These are phyloP conservation scores for Colletotrichum liaoningense DNA, from an alignment of 2,329 filamentous ascomycete species.

Conservation along the genomic window DNA sequence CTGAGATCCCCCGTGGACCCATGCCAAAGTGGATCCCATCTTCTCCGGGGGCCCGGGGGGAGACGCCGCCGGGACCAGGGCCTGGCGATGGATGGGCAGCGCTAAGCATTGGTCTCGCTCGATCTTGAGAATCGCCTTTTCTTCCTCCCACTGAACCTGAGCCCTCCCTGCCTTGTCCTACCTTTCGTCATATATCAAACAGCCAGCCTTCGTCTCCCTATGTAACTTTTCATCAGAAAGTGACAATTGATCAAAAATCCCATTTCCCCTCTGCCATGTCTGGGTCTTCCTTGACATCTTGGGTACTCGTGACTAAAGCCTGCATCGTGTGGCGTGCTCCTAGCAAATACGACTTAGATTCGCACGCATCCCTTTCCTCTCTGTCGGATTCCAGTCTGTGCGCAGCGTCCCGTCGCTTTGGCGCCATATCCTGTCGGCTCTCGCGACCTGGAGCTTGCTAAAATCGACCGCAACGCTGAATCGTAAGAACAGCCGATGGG, in stretches of 20 bases:
- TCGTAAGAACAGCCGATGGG: neutral
- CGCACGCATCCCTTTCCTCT: constrained; percentile 28
- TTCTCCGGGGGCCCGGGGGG: constrained; percentile 28
- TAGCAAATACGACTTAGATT: constrained; percentile 25
- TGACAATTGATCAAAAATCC: constrained; percentile 25
- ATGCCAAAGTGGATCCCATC: neutral
- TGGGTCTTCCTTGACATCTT: neutral
- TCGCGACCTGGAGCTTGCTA: neutral
- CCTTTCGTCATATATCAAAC: constrained; percentile 29
- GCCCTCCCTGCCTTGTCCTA: constrained; percentile 8
- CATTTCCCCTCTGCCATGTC: constrained; percentile 7
- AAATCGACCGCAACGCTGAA: neutral
- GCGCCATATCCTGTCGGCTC: neutral
- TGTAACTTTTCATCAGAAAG: constrained; percentile 8
- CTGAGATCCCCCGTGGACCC: neutral
- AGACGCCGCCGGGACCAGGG: constrained; percentile 31
- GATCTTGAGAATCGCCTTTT: constrained; percentile 14
- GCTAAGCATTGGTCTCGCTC: constrained; percentile 19
- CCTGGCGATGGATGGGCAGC: neutral
- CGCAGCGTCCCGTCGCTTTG: constrained; percentile 11
- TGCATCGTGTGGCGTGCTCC: constrained; percentile 12
- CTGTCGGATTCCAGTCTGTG: constrained; percentile 28
- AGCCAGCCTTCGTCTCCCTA: constrained; percentile 5
- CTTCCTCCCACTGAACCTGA: neutral
- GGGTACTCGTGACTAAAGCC: neutral